A percentile compares a stretch with the other conserved stretches of the same genome.
phyloP scores from a whole-genome alignment of 2,329 filamentous ascomycete genomes.

The Fusarium illudens region DNA sequence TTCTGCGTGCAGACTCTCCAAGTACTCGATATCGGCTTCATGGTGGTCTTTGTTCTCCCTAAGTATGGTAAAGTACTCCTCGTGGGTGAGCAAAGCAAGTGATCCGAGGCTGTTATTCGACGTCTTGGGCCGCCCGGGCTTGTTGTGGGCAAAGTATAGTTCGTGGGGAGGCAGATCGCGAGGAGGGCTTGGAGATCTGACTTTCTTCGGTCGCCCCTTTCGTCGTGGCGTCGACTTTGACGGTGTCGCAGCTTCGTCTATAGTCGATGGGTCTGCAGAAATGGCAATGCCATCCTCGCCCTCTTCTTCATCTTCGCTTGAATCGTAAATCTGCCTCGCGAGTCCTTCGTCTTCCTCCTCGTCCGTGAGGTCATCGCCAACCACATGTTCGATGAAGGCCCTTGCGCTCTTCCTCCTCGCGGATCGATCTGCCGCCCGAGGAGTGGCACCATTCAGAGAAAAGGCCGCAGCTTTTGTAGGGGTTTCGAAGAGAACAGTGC shows the following conservation, averaged over 20 bases:
- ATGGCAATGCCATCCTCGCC: slow-evolving; percentile 35
- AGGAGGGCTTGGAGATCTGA: slow-evolving; percentile 79
- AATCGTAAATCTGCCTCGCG: slow-evolving; percentile 72
- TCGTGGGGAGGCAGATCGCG: slow-evolving; percentile 86
- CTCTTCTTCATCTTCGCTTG: slow-evolving; percentile 61
- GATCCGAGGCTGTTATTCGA: slow-evolving; percentile 85
- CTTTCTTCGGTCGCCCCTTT: slow-evolving; percentile 41
- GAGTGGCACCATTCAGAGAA: slow-evolving; percentile 58
- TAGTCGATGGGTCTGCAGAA: slow-evolving; percentile 14
- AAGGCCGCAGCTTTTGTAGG: slow-evolving; percentile 47
- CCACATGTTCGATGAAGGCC: slow-evolving; percentile 75
- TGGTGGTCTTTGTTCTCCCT: slow-evolving; percentile 74
- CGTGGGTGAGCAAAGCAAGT: slow-evolving; percentile 81
- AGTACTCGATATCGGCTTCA: slow-evolving; percentile 71
- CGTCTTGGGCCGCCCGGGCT: slow-evolving; percentile 80
- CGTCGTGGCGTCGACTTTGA: slow-evolving; percentile 53
- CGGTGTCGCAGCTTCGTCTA: slow-evolving; percentile 52
- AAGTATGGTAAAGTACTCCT: slow-evolving; percentile 82
- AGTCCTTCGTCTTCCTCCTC: slow-evolving; percentile 77
- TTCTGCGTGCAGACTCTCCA: slow-evolving; percentile 78
- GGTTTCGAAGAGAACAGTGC: slow-evolving; percentile 48
- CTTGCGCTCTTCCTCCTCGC: slow-evolving; percentile 86
- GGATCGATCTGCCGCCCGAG: slow-evolving; percentile 82
- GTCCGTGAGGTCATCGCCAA: slow-evolving; percentile 70
- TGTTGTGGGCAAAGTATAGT: slow-evolving; percentile 92